Evolutionary conservation across 2,329 filamentous ascomycete species (phyloP).

Genomic region (Paecilomyces dactylethromorphus): DNA sequence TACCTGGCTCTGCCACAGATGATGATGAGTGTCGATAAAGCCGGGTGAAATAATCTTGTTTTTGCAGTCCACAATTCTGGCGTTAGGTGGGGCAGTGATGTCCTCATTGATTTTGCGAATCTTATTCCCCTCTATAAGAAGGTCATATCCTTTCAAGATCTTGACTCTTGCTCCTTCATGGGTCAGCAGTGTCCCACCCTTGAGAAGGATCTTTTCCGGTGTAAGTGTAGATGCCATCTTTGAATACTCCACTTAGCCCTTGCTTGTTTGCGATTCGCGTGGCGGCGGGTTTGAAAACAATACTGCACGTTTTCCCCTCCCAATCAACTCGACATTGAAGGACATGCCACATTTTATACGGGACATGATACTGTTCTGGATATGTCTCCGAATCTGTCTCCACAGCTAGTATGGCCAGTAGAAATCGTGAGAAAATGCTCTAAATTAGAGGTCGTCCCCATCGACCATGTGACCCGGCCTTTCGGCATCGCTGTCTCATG

Average conservation of each 20-base stretch:
- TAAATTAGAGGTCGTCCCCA: neutral
- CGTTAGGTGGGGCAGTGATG: conserved; percentile 6
- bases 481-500: neutral
- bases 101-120: conserved; percentile 13
- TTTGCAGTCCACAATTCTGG: conserved; percentile 34
- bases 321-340: neutral
- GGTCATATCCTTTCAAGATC: neutral
- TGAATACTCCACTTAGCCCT: neutral
- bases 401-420: neutral
- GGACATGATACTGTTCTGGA: too few relatives aligned
- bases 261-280: neutral
- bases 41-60: conserved; percentile 26
- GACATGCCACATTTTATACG: too few relatives aligned
- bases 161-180: neutral
- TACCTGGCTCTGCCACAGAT: conserved; percentile 37
- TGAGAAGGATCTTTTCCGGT: neutral
- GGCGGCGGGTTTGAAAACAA: neutral
- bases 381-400: neutral
- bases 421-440: neutral
- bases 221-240: neutral
- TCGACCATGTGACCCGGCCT: neutral
- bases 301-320: neutral
- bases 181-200: neutral
- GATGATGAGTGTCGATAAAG: conserved; percentile 32
- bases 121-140: conserved; percentile 15